Conservation (phyloP, 2,329 filamentous ascomycete species). For the Talaromyces sp. region DNA sequence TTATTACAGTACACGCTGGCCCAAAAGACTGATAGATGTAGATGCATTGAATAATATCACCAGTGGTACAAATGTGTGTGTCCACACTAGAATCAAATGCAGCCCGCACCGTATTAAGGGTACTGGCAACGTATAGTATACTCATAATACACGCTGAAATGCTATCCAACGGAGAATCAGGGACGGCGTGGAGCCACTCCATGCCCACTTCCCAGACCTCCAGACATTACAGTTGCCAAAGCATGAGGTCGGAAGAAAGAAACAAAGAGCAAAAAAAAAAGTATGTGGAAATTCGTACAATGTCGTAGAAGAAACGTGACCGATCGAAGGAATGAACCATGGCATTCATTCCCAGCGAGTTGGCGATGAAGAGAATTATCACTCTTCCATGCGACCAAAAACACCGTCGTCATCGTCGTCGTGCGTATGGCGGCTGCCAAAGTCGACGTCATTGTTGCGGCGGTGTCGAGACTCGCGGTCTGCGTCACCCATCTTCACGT, state of each 20-base stretch:
- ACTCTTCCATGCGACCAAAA: slow-evolving; percentile 95
- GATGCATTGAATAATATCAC: neutral
- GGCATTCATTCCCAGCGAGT: slow-evolving; percentile 4
- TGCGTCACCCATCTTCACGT: slow-evolving; percentile 66
- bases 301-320: slow-evolving; percentile 23
- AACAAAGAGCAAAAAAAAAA: neutral
- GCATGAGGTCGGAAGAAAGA: neutral
- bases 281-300: slow-evolving; percentile 26
- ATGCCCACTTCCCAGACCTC: neutral
- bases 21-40: neutral
- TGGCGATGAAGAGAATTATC: slow-evolving; percentile 18
- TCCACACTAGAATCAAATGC: neutral
- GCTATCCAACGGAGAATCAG: neutral
- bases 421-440: slow-evolving; percentile 53
- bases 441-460: slow-evolving; percentile 57
- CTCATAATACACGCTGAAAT: slow-evolving; percentile 11
- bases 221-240: neutral
- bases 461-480: slow-evolving; percentile 30
- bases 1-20: neutral
- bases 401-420: slow-evolving; percentile 91
- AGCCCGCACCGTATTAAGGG: neutral
- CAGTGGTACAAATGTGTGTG: neutral
- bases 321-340: slow-evolving; percentile 7
- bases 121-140: neutral
- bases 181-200: neutral